phyloP scores from a whole-genome alignment of 2,329 filamentous ascomycete species.

The Talaromyces sp. region DNA sequence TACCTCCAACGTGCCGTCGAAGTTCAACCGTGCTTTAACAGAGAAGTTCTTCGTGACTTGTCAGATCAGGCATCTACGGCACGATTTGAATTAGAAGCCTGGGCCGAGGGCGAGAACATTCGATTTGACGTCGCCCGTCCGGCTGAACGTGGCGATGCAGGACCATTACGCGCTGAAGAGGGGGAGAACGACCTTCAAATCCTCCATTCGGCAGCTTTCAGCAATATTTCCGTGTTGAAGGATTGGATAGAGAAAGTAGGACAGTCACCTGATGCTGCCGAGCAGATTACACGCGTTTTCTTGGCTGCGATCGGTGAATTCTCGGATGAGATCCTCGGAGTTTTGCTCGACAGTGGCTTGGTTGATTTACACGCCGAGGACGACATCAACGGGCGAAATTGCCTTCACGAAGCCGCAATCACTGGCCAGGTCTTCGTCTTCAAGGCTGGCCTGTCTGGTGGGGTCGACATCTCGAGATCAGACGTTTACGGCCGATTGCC shows the following conservation, averaged over 20 bases:
- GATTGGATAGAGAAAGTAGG: slow-evolving; percentile 74
- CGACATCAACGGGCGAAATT: slow-evolving; percentile 96
- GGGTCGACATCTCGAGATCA: slow-evolving; percentile 70
- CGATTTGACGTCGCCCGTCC: slow-evolving; percentile 60
- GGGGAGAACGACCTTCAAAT: slow-evolving; percentile 85
- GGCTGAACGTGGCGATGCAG: slow-evolving; percentile 31
- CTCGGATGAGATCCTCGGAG: slow-evolving; percentile 66
- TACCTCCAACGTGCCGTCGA: slow-evolving; percentile 95
- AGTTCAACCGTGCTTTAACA: slow-evolving; percentile 97
- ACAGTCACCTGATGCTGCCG: slow-evolving; percentile 57
- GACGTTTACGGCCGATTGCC: slow-evolving; percentile 94
- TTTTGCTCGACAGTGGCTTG: slow-evolving; percentile 72
- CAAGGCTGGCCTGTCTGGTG: slow-evolving; percentile 65
- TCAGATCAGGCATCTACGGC: slow-evolving; percentile 98
- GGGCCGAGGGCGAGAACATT: slow-evolving; percentile 94
- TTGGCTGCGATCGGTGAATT: slow-evolving; percentile 84
- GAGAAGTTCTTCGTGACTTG: slow-evolving; percentile 90
- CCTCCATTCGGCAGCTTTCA: slow-evolving; percentile 72
- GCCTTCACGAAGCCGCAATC: slow-evolving; percentile 92
- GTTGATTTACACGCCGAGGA: slow-evolving; percentile 92
- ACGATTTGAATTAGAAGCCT: slow-evolving; percentile 86
- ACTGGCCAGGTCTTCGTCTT: slow-evolving; percentile 80
- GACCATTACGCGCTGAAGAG: slow-evolving; percentile 65
- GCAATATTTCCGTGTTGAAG: slow-evolving; percentile 69
- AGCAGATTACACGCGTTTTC: slow-evolving; percentile 84